Evolutionary conservation across 805 yeast genomes (phyloP), one percentile per base, ranked within the genome.

Genomic region (Metschnikowia cerradonensis): DNA sequence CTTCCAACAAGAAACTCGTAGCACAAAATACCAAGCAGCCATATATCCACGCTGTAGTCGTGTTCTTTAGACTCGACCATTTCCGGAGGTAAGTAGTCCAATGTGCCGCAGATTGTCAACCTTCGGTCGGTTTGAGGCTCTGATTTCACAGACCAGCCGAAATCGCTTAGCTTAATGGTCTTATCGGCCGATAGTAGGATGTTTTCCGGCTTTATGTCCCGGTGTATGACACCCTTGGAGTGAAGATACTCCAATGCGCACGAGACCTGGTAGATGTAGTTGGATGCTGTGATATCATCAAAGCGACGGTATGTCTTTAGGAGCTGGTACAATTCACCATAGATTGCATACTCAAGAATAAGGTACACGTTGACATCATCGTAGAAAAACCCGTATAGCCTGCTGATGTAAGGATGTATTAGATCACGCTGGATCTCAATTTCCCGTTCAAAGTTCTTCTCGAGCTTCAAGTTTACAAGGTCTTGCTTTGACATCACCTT

Each of bases 171-270:
- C 65, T 91, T 92, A 49, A 92, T 76, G 22, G 79, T 80, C 55
- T 90, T 88, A 62, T 88, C 82, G 53, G 83, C 78, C 6, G 90
- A 89, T 10, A 92, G 71, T 40, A 92, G 69, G 45, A 92, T 87
- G 60, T 92, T 92, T 64, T 94, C 98, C 0, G 98, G 98, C 67
- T 92, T 92, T 56, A 92, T 81, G 64, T 92, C 99, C 53, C 98
- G 77, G 63, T 92, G 99, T 26, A 92, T 87, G 41, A 94, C 83
- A 56, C 85, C 82, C 60, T 85, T 88, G 34, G 78, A 71, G 67
- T 92, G 98, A 56, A 94, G 72, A 62, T 90, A 88, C 8, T 75
- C 67, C 43, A 92, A 76, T 0, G 96, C 97, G 38, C 78, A 77
- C 0, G 96, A 86, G 67, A 90, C 86, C 65, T 94, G 98, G 55